Evolutionary conservation across 1,284 basidiomycete genomes (phyloP).

Genomic region (Cryptococcus sp.): DNA sequence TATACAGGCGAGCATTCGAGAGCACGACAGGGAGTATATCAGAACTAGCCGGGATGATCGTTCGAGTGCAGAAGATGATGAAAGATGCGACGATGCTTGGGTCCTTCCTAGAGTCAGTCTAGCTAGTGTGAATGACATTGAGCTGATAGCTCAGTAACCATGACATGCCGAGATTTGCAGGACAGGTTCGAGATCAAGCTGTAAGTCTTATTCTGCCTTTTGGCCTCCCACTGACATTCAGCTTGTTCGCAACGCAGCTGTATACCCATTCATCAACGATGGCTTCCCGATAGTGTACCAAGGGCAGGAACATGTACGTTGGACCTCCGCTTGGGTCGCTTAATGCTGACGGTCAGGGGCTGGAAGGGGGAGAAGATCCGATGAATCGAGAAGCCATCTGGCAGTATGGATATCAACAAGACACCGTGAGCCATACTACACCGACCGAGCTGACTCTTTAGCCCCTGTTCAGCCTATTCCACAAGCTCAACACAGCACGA

Average conservation of each 20-base stretch:
- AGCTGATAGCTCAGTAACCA: conserved; percentile 48
- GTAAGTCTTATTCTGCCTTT: conserved; percentile 19
- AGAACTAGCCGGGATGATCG: conserved; percentile 38
- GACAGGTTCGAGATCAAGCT: conserved; percentile 25
- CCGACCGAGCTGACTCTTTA: conserved; percentile 31
- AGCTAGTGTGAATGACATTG: no score
- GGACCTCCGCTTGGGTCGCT: background rate
- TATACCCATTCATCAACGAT: conserved; percentile 48
- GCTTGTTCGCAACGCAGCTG: conserved; percentile 49
- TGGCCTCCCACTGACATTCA: conserved; percentile 5
- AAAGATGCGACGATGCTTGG: conserved; percentile 46
- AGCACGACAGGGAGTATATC: conserved; percentile 24
- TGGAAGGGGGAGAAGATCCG: conserved; percentile 49
- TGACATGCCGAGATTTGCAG: conserved; percentile 47
- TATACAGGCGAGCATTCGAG: conserved; percentile 37
- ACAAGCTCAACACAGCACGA: conserved; percentile 57
- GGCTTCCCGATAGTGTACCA: conserved; percentile 58
- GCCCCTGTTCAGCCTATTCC: conserved; percentile 54
- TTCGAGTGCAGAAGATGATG: conserved; percentile 29
- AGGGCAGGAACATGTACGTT: conserved; percentile 50
- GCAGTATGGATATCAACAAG: conserved; percentile 48
- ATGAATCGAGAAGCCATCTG: conserved; percentile 46
- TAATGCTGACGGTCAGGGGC: conserved; percentile 41
- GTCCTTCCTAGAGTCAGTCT: conserved; percentile 47
- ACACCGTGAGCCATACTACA: conserved; percentile 24